phyloP scores from a whole-genome alignment of 371 early-diverging fungal genomes.

The Capniomyces stellatus region DNA sequence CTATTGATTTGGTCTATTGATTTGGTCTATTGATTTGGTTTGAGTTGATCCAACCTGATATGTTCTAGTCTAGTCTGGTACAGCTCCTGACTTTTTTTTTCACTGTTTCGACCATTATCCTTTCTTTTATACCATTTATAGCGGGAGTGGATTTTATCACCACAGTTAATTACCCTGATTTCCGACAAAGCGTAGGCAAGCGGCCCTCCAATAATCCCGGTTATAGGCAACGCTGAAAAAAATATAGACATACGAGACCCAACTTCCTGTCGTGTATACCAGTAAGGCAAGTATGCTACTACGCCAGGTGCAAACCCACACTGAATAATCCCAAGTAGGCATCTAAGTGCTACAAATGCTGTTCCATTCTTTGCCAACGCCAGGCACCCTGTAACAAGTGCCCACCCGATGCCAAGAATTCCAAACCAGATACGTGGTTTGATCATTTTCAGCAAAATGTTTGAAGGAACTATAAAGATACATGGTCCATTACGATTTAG shows the following conservation, averaged over 20 bases:
- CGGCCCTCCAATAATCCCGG: constrained; percentile 30
- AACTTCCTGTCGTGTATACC: constrained; percentile 28
- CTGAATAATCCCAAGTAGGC: constrained; percentile 29
- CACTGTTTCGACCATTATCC: too few relatives aligned
- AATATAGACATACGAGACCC: constrained; percentile 24
- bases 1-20: too few relatives aligned
- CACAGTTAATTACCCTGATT: constrained; percentile 7
- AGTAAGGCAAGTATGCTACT: constrained; percentile 32
- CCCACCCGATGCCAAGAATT: constrained; percentile 41
- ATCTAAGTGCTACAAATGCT: constrained; percentile 20
- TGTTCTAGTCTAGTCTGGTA: too few relatives aligned
- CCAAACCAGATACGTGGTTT: constrained; percentile 54
- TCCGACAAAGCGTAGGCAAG: constrained; percentile 22
- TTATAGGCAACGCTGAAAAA: constrained; percentile 23
- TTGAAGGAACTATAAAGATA: constrained; percentile 27
- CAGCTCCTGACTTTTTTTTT: too few relatives aligned
- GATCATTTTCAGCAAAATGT: constrained; percentile 36
- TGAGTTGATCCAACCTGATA: too few relatives aligned
- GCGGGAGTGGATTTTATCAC: background rate
- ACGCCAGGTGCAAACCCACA: constrained; percentile 38
- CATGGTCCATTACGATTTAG: too few relatives aligned
- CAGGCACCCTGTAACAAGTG: constrained; percentile 24
- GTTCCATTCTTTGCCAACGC: constrained; percentile 25
- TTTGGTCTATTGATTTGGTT: too few relatives aligned
- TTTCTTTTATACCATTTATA: background rate